Conservation (phyloP, 192 early-diverging fungal species). For the Coemansia sp. region DNA sequence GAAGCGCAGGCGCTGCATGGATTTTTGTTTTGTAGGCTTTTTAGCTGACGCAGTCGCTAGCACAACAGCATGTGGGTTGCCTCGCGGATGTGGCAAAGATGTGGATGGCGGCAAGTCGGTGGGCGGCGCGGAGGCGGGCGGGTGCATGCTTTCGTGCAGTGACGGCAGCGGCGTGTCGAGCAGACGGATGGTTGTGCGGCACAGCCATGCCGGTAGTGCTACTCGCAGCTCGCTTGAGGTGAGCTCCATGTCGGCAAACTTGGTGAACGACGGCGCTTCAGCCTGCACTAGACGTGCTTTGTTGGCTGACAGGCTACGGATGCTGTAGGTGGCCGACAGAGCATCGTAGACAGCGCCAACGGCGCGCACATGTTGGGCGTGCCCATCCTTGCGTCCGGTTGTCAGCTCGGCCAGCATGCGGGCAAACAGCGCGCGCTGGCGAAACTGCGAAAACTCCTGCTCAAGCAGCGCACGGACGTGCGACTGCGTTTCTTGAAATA, state of each 20-base stretch:
- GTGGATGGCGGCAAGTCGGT: slow-evolving; percentile 1
- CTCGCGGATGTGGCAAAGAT: neutral
- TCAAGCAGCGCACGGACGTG: slow-evolving; percentile 38
- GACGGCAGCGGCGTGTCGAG: slow-evolving; percentile 31
- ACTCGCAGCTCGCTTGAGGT: slow-evolving; percentile 25
- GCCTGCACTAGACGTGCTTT: slow-evolving; percentile 31
- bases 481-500: slow-evolving; percentile 42
- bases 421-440: slow-evolving; percentile 39
- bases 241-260: slow-evolving; percentile 49
- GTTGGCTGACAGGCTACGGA: slow-evolving; percentile 16
- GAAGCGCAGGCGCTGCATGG: slow-evolving; percentile 39
- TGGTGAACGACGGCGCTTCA: slow-evolving; percentile 34
- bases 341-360: slow-evolving; percentile 35
- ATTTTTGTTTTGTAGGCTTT: slow-evolving; percentile 34
- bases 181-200: slow-evolving; percentile 38
- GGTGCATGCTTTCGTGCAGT: slow-evolving; percentile 12
- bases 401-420: slow-evolving; percentile 45
- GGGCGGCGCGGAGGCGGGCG: neutral
- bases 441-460: slow-evolving; percentile 36
- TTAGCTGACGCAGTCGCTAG: too few species aligned
- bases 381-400: slow-evolving; percentile 16
- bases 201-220: slow-evolving; percentile 47
- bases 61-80: too few species aligned
- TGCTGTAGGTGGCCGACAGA: slow-evolving; percentile 21
- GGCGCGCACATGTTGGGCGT: slow-evolving; percentile 18